These are phyloP conservation scores for Neoboletus magnificus DNA, from an alignment of 768 basidiomycete genomes.

Conservation along the genomic window DNA sequence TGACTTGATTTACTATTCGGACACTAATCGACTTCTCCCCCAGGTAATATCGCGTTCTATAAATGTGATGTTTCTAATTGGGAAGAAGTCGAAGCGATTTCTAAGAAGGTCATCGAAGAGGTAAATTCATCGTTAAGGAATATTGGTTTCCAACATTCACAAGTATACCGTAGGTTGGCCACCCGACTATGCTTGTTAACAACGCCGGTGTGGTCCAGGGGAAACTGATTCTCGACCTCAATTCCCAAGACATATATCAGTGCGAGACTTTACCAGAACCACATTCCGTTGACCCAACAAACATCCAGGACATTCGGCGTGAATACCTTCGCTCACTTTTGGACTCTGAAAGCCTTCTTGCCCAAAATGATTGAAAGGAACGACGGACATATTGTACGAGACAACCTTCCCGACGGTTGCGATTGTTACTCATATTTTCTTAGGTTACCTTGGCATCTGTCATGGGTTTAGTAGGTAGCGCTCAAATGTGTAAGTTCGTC, in stretches of 20 bases:
- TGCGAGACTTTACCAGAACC: constrained; percentile 55
- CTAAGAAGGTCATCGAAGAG: constrained; percentile 74
- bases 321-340: constrained; percentile 88
- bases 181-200: constrained; percentile 88
- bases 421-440: constrained; percentile 13
- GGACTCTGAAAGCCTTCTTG: constrained; percentile 90
- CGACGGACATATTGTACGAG: constrained; percentile 77
- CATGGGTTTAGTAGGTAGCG: constrained; percentile 65
- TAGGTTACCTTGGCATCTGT: constrained; percentile 80
- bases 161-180: constrained; percentile 57
- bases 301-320: constrained; percentile 76
- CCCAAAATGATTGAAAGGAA: constrained; percentile 79
- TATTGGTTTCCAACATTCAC: not conserved
- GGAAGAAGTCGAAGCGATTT: constrained; percentile 76
- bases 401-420: not conserved
- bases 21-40: constrained; percentile 2
- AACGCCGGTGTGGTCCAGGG: constrained; percentile 95
- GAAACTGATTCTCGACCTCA: constrained; percentile 77
- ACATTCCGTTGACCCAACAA: not conserved
- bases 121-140: constrained; percentile 36
- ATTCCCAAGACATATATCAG: constrained; percentile 77
- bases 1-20: not conserved
- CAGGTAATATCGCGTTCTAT: constrained; percentile 81
- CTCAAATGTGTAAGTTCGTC: constrained; percentile 64
- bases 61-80: constrained; percentile 90